Evolutionary conservation across 148 eudicot species (phyloP).

Genomic region (Vaccinium corymbosum): DNA sequence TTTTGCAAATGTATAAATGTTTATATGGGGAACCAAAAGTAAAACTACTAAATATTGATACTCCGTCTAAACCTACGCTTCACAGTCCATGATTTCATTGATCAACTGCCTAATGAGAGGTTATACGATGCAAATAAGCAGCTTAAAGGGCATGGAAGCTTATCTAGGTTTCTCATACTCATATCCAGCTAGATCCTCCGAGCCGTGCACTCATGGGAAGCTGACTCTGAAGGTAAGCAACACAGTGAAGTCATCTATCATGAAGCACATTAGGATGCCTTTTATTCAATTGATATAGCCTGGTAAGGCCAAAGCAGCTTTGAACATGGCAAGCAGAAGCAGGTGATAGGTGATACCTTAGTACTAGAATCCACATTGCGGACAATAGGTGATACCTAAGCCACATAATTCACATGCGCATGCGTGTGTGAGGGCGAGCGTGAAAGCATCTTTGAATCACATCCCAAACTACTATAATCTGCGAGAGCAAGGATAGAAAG

Average conservation of each 20-base stretch:
- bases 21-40: neutral
- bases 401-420: no score
- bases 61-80: neutral
- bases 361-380: no score
- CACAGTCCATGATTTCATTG: neutral
- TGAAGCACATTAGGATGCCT: neutral
- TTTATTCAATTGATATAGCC: neutral
- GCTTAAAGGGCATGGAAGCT: neutral
- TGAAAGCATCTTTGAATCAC: no score
- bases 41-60: neutral
- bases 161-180: neutral
- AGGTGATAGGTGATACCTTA: neutral
- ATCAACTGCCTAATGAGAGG: neutral
- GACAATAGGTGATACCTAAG: no score
- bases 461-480: no score
- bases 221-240: neutral
- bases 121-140: neutral
- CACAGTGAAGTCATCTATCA: neutral
- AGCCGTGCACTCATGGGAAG: neutral
- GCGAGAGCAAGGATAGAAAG: no score
- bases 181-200: neutral
- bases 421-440: no score
- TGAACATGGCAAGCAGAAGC: neutral
- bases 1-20: neutral
- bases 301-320: neutral